Percentiles rank a stretch among this genome's conserved stretches.
Evolutionary conservation across 2,329 filamentous ascomycete genomes (phyloP).

Genomic region (Metarhizium rileyi): DNA sequence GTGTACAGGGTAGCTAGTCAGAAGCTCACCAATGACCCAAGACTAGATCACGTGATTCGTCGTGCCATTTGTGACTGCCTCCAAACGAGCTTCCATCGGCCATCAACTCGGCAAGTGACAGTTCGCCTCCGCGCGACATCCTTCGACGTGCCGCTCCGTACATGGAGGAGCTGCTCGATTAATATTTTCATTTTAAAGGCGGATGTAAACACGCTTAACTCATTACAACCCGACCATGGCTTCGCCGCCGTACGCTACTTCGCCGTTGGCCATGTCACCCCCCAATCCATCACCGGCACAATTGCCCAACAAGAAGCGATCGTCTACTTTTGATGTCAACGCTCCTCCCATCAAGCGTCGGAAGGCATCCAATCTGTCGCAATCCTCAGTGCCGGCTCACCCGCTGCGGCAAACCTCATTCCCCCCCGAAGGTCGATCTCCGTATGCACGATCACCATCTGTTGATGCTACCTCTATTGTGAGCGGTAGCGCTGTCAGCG

Average conservation of each 20-base stretch:
- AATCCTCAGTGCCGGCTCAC: slow-evolving; percentile 46
- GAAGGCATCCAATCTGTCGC: slow-evolving; percentile 57
- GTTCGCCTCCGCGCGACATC: no score
- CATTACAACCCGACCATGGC: slow-evolving; percentile 32
- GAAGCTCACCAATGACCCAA: no score
- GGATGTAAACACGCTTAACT: slow-evolving; percentile 4
- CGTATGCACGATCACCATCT: slow-evolving; percentile 54
- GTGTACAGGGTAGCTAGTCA: no score
- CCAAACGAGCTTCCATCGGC: no score
- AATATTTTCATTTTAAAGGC: background rate
- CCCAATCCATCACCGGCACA: slow-evolving; percentile 42
- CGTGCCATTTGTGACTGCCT: no score
- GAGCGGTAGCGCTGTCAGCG: slow-evolving; percentile 50
- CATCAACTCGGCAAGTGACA: no score
- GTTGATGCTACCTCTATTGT: slow-evolving; percentile 51
- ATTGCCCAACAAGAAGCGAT: slow-evolving; percentile 49
- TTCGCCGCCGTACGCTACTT: slow-evolving; percentile 43
- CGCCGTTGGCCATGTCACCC: slow-evolving; percentile 45
- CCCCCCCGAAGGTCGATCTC: slow-evolving; percentile 50
- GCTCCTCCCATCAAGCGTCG: slow-evolving; percentile 52
- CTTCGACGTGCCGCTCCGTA: background rate
- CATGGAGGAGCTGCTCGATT: background rate
- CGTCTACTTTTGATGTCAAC: slow-evolving; percentile 42
- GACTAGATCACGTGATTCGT: no score
- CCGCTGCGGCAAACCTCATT: slow-evolving; percentile 76